Base-by-base conservation (phyloP, 2,329 filamentous ascomycete genomes). In the Aspergillus texensis region DNA sequence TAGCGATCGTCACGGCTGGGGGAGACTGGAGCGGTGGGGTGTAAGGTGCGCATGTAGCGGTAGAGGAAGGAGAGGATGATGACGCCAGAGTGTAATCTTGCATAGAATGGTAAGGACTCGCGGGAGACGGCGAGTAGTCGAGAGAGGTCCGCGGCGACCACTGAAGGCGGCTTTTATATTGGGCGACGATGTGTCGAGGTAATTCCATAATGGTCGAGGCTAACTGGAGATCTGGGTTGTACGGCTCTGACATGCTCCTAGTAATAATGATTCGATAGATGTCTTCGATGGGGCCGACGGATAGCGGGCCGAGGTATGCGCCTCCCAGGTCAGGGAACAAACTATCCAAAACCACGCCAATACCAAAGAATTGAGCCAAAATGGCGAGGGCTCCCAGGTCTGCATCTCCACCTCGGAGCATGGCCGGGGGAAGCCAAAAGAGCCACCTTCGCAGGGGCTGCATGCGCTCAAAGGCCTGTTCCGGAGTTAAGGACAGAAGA, bases 281-380 rank as follows among this genome's bases (percentile, higher is more conserved):
- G 74, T 95, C 90, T 77, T 97, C 93, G 36, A 98, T 88, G 0
- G 94, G 93, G 1, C 85, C 84, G 53, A 96, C 86, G 19, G 92
- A 90, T 68, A 97, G 84, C 69, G 89, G 91, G 55, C 91, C 91
- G 71, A 94, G 93, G 78, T 97, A 97, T 56, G 93, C 90, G 24
- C 93, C 90, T 54, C 93, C 94, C 69, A 97, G 90, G 75, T 96
- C 93, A 3, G 94, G 93, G 76, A 96, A 97, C 65, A 97, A 85
- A 19, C 93, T 92, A 79, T 97, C 94, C 79, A 98, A 87, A 45
- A 93, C 88, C 64, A 98, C 84, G 4, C 93, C 93, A 21, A 93
- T 88, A 0, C 92, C 94, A 80, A 97, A 98, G 77, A 97, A 93
- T 75, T 98, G 92, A 12, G 93, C 91, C 60, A 98, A 89, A 66